phyloP scores from a whole-genome alignment of 768 basidiomycete species.

The Termitomyces sp. region DNA sequence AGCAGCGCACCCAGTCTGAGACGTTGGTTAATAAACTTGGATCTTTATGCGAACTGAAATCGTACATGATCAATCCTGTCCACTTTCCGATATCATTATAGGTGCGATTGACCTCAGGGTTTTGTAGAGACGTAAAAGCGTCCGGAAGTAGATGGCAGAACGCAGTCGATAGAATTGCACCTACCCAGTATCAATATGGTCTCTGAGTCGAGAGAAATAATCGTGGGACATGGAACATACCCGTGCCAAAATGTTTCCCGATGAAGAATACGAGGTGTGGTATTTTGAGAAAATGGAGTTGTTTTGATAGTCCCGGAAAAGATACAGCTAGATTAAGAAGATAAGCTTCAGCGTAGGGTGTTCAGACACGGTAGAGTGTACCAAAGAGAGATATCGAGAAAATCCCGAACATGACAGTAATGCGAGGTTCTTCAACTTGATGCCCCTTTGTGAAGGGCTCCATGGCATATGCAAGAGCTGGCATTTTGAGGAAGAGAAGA shows the following conservation, averaged over 20 bases:
- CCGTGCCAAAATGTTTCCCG: constrained; percentile 86
- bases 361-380: constrained; percentile 19
- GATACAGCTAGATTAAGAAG: constrained; percentile 47
- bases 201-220: not conserved
- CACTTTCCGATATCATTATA: constrained; percentile 49
- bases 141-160: constrained; percentile 81
- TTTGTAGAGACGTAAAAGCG: constrained; percentile 56
- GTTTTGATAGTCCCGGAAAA: constrained; percentile 63
- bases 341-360: not conserved
- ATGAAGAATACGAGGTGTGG: constrained; percentile 72
- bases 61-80: constrained; percentile 74
- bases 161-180: constrained; percentile 78
- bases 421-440: constrained; percentile 11
- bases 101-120: constrained; percentile 36
- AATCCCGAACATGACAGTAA: constrained; percentile 44
- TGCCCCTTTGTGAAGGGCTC: not conserved
- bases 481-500: not conserved
- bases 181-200: constrained; percentile 24
- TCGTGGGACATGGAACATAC: constrained; percentile 22
- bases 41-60: constrained; percentile 9
- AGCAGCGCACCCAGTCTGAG: constrained; percentile 59
- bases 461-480: not conserved
- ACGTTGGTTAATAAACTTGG: not conserved
- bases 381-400: constrained; percentile 62
- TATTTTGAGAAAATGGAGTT: constrained; percentile 47